Evolutionary conservation across 108 stramenopile genomes (phyloP).

Genomic region (Skeletonema potamos): DNA sequence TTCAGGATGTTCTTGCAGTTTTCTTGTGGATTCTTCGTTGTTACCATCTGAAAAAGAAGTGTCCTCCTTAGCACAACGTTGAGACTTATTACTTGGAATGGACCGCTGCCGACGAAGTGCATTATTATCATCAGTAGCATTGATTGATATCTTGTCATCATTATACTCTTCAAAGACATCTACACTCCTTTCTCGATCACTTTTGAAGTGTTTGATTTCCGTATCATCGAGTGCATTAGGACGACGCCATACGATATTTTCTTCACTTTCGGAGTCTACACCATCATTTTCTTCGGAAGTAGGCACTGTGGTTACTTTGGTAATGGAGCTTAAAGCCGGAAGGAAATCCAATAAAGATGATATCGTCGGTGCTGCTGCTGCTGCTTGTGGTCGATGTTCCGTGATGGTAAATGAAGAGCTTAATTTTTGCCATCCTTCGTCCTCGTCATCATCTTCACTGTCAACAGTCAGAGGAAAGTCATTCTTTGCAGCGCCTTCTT

Average conservation of each 20-base stretch:
- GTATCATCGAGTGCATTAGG: slow-evolving; percentile 10
- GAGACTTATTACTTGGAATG: neutral
- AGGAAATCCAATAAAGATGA: slow-evolving; percentile 12
- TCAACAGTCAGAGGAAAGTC: neutral
- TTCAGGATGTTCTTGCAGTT: neutral
- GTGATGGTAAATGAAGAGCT: neutral
- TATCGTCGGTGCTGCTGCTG: neutral
- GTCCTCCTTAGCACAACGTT: neutral
- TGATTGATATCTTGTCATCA: neutral
- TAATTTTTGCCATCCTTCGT: slow-evolving; percentile 22
- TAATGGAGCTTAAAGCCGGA: slow-evolving; percentile 15
- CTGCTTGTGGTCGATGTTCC: neutral
- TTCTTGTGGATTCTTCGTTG: neutral
- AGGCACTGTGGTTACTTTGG: neutral
- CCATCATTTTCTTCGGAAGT: slow-evolving; percentile 9
- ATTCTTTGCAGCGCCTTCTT: neutral
- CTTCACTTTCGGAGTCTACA: slow-evolving; percentile 14
- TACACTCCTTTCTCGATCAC: neutral
- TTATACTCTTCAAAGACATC: neutral
- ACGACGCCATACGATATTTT: slow-evolving; percentile 23
- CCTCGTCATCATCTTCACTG: slow-evolving; percentile 5
- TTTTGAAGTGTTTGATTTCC: slow-evolving; percentile 1
- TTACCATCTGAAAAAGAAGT: neutral
- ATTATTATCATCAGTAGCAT: neutral
- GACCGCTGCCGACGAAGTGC: neutral